Base-by-base conservation (phyloP, 805 yeast genomes). In the Monosporozyma yasuniensis region DNA sequence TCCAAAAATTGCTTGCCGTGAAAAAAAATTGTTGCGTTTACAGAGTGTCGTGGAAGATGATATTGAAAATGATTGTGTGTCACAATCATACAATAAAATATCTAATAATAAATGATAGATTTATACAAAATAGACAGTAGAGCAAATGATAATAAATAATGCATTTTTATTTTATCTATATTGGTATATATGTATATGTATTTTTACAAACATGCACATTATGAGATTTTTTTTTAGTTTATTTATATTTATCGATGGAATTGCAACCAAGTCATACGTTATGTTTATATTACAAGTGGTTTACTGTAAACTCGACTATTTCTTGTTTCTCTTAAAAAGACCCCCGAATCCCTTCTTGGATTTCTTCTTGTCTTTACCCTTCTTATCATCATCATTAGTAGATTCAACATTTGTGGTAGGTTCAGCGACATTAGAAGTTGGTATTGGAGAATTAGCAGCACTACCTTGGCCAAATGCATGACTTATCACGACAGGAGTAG, bases 311-410 rank as follows among this genome's bases (percentile, higher is more conserved):
- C 16, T 32, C 3, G 23, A 21, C 19, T 32, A 44, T 41, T 47
- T 43, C 53, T 59, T 59, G 53, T 56, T 54, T 52, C 61, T 63
- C 46, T 58, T 61, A 7, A 50, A 48, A 44, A 63, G 61, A 12
- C 62, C 50, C 16, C 65, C 61, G 47, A 62, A 62, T 44, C 57
- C 60, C 51, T 61, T 61, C 54, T 61, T 54, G 34, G 46, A 61
- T 51, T 63, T 61, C n/a, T 54, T 54, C 51, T 61, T 57, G 19
- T 54, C 55, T 16, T 39, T 49, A 6, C 21, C 34, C 2, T 23
- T 12, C 30, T 39, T 49, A 5, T 27, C 34, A 4, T 23, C 22
- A n/a, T 42, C 50, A 50, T 16, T 42, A 54, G 4, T 49, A 42
- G 22, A 8, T 11, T 18, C 46, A 16, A 9, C 27, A 19, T 35